These are phyloP conservation scores for Nelumbo lutea DNA, from an alignment of 164 flowering plant species.

Conservation along the genomic window DNA sequence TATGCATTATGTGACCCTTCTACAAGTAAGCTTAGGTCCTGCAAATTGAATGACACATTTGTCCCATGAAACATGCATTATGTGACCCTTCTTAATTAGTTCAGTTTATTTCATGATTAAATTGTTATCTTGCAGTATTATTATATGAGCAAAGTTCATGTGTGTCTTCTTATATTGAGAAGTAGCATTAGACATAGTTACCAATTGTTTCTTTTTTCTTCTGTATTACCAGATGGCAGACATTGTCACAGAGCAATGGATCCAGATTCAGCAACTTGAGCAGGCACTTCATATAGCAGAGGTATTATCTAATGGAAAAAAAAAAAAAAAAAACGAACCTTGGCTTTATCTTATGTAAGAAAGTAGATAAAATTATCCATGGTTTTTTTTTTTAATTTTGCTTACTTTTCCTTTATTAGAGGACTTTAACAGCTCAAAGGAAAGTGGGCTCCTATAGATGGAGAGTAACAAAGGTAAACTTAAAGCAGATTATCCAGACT, in stretches of 20 bases:
- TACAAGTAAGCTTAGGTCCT: neutral
- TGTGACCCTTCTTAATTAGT: no score
- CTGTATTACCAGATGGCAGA: constrained; percentile 45
- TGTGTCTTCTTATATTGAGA: no score
- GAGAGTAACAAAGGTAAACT: constrained; percentile 51
- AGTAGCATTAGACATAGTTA: neutral
- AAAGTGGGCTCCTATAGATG: constrained; percentile 31
- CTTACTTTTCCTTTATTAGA: constrained; percentile 28
- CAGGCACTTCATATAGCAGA: constrained; percentile 67
- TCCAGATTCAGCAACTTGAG: constrained; percentile 80
- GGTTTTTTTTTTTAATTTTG: neutral
- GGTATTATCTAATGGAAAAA: constrained; percentile 28
- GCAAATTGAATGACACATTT: neutral
- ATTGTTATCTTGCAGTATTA: neutral
- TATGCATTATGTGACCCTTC: no score
- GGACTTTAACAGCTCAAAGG: constrained; percentile 30
- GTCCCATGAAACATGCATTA: neutral
- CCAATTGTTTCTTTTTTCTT: neutral
- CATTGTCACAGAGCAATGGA: constrained; percentile 81
- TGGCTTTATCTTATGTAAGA: neutral
- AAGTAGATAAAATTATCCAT: neutral
- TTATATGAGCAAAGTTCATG: neutral
- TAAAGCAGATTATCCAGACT: neutral
- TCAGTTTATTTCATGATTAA: neutral
- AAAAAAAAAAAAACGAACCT: neutral